phyloP scores from a whole-genome alignment of 495 filamentous ascomycete genomes.

The Penicillium macrosclerotiorum region DNA sequence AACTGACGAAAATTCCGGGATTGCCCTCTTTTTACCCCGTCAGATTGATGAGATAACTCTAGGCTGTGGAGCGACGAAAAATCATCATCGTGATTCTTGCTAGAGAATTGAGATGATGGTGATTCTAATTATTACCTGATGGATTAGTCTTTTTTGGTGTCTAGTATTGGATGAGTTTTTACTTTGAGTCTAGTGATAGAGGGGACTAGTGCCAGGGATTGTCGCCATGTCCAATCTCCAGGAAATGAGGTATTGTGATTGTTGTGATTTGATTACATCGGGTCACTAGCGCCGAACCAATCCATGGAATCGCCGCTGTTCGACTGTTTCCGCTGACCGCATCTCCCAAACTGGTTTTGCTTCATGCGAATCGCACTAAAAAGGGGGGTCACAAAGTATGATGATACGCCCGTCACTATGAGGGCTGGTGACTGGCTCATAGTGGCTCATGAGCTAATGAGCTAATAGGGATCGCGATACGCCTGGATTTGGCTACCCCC shows the following conservation, averaged over 20 bases:
- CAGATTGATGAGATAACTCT: too few relatives aligned
- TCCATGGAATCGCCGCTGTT: slow-evolving; percentile 17
- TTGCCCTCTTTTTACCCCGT: too few relatives aligned
- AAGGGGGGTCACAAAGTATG: slow-evolving; percentile 11
- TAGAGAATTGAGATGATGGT: too few relatives aligned
- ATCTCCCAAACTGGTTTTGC: slow-evolving; percentile 23
- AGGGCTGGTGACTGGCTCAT: not conserved
- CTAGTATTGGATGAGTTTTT: not conserved
- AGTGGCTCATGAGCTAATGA: slow-evolving; percentile 7
- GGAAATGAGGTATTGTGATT: slow-evolving; percentile 13
- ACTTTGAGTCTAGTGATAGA: not conserved
- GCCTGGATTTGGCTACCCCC: not conserved
- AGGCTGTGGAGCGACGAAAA: too few relatives aligned
- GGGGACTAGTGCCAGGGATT: slow-evolving; percentile 5
- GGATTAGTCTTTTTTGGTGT: too few relatives aligned
- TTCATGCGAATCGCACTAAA: slow-evolving; percentile 8
- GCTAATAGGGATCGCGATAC: slow-evolving; percentile 6
- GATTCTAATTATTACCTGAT: too few relatives aligned
- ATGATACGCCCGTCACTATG: slow-evolving; percentile 7
- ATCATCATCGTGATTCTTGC: too few relatives aligned
- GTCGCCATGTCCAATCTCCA: slow-evolving; percentile 7
- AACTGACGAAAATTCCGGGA: slow-evolving; percentile 5
- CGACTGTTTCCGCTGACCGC: slow-evolving; percentile 9
- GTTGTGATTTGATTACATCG: slow-evolving; percentile 27
- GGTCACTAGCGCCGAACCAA: slow-evolving; percentile 22